Conservation (phyloP, 2,329 filamentous ascomycete genomes). For the Paraconiothyrium brasiliense region DNA sequence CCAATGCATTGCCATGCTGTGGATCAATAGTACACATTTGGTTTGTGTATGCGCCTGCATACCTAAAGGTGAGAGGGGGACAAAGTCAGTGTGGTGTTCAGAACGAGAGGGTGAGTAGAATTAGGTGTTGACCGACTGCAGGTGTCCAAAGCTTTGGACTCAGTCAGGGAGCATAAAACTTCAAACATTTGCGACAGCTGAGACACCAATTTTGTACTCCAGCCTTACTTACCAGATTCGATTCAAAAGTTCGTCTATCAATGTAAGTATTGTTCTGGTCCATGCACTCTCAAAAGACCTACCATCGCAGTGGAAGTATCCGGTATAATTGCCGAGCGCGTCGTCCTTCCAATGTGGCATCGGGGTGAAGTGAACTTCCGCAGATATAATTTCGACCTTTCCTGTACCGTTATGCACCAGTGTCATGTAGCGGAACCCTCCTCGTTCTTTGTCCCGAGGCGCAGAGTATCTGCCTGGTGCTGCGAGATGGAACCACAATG, state of each 20-base stretch:
- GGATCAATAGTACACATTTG: slow-evolving; percentile 53
- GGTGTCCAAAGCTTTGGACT: too few relatives aligned
- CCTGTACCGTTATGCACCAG: slow-evolving; percentile 56
- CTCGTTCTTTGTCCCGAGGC: slow-evolving; percentile 53
- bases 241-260: slow-evolving; percentile 54
- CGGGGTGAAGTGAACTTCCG: slow-evolving; percentile 57
- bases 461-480: slow-evolving; percentile 54
- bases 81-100: too few relatives aligned
- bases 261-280: slow-evolving; percentile 12
- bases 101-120: too few relatives aligned
- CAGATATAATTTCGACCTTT: slow-evolving; percentile 47
- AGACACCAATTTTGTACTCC: too few relatives aligned
- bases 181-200: too few relatives aligned
- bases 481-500: slow-evolving; percentile 58
- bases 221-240: slow-evolving; percentile 45
- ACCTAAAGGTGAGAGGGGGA: slow-evolving; percentile 20
- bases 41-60: slow-evolving; percentile 53
- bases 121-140: too few relatives aligned
- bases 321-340: slow-evolving; percentile 48
- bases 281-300: slow-evolving; percentile 9
- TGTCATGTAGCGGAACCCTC: slow-evolving; percentile 59
- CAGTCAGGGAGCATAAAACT: too few relatives aligned
- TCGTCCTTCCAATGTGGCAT: slow-evolving; percentile 54
- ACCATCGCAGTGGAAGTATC: slow-evolving; percentile 56
- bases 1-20: slow-evolving; percentile 45